Percentiles rank a stretch among this genome's conserved stretches.
Evolutionary conservation across 2,329 filamentous ascomycete species (phyloP).

Genomic region (Penicillium glabrum): DNA sequence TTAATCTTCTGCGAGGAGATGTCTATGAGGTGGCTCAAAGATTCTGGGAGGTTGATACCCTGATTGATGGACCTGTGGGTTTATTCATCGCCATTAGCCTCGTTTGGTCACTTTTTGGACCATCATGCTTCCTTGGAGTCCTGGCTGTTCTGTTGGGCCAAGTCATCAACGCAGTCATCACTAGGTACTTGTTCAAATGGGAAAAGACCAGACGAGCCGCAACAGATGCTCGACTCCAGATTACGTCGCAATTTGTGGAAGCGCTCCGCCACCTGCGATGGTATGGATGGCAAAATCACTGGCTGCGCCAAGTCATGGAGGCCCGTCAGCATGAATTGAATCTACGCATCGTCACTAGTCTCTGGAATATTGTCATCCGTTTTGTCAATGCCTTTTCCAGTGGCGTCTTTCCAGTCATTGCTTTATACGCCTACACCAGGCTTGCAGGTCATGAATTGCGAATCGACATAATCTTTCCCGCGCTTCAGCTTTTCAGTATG

Average conservation of each 20-base stretch:
- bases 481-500: constrained; percentile 75
- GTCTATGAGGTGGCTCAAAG: constrained; percentile 46
- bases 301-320: constrained; percentile 68
- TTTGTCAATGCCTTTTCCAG: constrained; percentile 71
- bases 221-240: constrained; percentile 76
- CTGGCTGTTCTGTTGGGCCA: constrained; percentile 69
- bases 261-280: constrained; percentile 76
- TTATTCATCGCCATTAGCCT: constrained; percentile 72
- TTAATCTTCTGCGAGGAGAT: constrained; percentile 74
- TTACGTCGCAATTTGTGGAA: constrained; percentile 83
- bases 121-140: constrained; percentile 73
- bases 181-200: constrained; percentile 64
- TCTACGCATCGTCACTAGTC: constrained; percentile 61
- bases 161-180: constrained; percentile 65
- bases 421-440: constrained; percentile 78
- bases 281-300: constrained; percentile 79
- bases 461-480: constrained; percentile 83
- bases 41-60: constrained; percentile 82
- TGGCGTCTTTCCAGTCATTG: constrained; percentile 74
- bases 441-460: constrained; percentile 66
- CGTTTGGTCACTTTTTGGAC: constrained; percentile 76
- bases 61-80: constrained; percentile 74
- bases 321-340: constrained; percentile 67
- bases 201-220: constrained; percentile 70
- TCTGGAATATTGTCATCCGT: constrained; percentile 63